Evolutionary conservation across 2,329 filamentous ascomycete species (phyloP), one percentile per base, ranked within the genome.

Genomic region (Trichophyton benhamiae): DNA sequence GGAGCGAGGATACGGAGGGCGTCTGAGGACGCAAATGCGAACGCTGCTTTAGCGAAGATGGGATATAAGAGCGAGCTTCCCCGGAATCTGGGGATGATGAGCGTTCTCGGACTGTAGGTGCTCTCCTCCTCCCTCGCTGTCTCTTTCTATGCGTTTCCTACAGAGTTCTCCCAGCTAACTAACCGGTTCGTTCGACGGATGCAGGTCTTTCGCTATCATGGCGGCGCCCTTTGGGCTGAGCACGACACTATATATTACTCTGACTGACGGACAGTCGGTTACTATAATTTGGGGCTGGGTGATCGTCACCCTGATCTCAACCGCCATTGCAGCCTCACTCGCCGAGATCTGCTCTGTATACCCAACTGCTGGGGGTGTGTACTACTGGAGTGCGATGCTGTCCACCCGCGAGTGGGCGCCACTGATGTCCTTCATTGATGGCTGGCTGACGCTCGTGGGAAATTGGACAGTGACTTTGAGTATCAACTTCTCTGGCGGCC

Each of bases 401-500:
- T 80, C 81, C 1, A 86, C 84, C 0, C 80, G 78, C 44, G 77
- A 84, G 69, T 88, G 82, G 76, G 84, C 85, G 3, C 85, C 85
- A 1, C 78, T 88, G 60, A 83, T 86, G 57, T 83, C 80, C 8
- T 89, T 85, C 78, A 82, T 87, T 30, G 86, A 85, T 3, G 86
- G 86, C 13, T 89, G 87, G 86, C 70, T 87, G 60, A 87, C 85
- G 0, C 76, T 89, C 0, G 85, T 89, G 1, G 87, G 87, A 0
- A 89, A 89, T 70, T 89, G 86, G 86, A 88, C 86, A 0, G 80
- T 83, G 30, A 83, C 81, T 0, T 72, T 83, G 17, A 81, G 78
- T 44, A 88, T 89, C 73, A 88, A 87, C 69, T 89, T 89, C 68
- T 82, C 80, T 5, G 89, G 88, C 2, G 87, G 85, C 0, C 82